phyloP scores from a whole-genome alignment of 768 basidiomycete genomes.

The Cystobasidium tubakii region DNA sequence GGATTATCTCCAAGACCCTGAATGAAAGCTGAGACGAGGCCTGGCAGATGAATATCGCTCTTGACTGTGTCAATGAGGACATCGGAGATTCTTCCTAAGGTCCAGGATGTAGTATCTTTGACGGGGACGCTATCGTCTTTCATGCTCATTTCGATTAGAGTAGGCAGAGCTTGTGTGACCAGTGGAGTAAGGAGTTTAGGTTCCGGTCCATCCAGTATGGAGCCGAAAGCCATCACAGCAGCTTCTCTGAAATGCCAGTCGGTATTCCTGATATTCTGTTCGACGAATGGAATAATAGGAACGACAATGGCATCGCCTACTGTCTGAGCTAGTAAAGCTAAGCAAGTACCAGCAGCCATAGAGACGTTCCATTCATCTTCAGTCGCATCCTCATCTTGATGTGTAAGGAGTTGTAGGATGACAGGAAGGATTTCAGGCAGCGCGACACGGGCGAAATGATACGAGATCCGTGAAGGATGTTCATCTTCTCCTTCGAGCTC shows the following conservation, averaged over 20 bases:
- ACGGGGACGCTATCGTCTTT: conserved; percentile 73
- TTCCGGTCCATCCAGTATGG: conserved; percentile 93
- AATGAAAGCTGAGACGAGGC: conserved; percentile 75
- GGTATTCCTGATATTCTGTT: conserved; percentile 80
- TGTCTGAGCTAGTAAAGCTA: conserved; percentile 78
- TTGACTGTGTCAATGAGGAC: conserved; percentile 77
- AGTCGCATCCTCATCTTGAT: conserved; percentile 92
- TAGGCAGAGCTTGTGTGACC: conserved; percentile 85
- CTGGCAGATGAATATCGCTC: conserved; percentile 77
- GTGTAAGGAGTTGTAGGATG: conserved; percentile 75
- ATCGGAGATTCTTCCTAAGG: conserved; percentile 89
- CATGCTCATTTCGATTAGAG: conserved; percentile 89
- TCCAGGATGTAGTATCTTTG: conserved; percentile 97
- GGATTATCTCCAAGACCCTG: conserved; percentile 68
- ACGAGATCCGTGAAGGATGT: conserved; percentile 63
- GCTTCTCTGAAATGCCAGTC: conserved; percentile 97
- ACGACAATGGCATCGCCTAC: conserved; percentile 86
- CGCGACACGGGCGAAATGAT: conserved; percentile 87
- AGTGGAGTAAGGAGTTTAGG: conserved; percentile 78
- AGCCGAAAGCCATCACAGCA: conserved; percentile 96
- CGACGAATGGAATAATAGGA: conserved; percentile 94
- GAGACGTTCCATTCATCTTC: conserved; percentile 99
- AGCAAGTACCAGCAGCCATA: conserved; percentile 91
- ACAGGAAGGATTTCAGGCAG: conserved; percentile 92
- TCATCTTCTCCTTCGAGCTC: conserved; percentile 44